phyloP scores from a whole-genome alignment of 345 rosid species.

The Lenwebbia sp. region DNA sequence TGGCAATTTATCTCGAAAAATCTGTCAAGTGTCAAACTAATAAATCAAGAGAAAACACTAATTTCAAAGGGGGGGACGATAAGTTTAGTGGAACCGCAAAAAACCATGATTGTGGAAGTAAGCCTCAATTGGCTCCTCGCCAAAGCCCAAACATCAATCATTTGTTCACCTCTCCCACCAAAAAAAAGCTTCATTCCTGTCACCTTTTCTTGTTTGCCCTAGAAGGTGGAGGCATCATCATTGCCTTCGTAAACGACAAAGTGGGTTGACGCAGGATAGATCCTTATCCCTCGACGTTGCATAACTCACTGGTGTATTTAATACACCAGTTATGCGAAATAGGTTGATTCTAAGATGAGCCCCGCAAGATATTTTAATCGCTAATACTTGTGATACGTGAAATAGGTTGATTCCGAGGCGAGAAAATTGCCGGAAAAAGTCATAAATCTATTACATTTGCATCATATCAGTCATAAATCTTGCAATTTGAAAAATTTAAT shows the following conservation, averaged over 20 bases:
- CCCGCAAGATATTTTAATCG: neutral
- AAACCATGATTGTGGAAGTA: neutral
- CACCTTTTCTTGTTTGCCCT: neutral
- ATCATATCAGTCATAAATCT: too few relatives aligned
- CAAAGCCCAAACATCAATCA: neutral
- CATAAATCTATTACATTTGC: too few relatives aligned
- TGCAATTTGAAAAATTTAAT: too few relatives aligned
- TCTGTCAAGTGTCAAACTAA: neutral
- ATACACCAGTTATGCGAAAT: neutral
- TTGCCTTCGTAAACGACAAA: neutral
- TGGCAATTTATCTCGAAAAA: neutral
- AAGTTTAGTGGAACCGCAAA: neutral
- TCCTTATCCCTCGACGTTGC: neutral
- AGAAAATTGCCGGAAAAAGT: too few relatives aligned
- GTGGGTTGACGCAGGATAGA: neutral
- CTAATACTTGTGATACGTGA: neutral
- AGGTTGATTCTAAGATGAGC: neutral
- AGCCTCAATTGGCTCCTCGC: neutral
- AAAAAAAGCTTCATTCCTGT: neutral
- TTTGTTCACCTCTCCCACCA: neutral
- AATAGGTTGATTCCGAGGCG: neutral
- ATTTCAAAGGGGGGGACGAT: neutral
- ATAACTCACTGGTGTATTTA: neutral
- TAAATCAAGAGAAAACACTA: neutral
- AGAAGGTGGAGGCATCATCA: neutral